phyloP scores from a whole-genome alignment of 306 rosid species.

The Spatholobus suberectus region DNA sequence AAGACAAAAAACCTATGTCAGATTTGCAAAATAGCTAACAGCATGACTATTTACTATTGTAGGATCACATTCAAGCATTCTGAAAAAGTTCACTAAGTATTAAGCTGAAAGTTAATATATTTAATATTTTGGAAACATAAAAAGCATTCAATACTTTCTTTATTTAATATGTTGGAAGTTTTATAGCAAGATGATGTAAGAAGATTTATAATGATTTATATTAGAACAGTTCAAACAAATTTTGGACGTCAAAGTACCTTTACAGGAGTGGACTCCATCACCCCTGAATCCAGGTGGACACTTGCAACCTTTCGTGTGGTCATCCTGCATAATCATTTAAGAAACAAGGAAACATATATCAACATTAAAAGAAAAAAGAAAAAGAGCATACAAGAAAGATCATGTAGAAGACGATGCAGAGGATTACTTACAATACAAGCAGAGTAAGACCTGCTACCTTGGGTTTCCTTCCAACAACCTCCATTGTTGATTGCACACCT shows the following conservation, averaged over 20 bases:
- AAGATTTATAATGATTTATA: background rate
- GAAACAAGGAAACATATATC: slow-evolving; percentile 26
- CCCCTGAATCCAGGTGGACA: slow-evolving; percentile 94
- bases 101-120: background rate
- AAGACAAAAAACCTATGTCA: background rate
- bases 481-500: slow-evolving; percentile 89
- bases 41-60: background rate
- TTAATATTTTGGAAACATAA: background rate
- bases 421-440: slow-evolving; percentile 85
- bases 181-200: background rate
- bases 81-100: background rate
- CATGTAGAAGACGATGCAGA: background rate
- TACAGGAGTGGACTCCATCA: slow-evolving; percentile 75
- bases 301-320: slow-evolving; percentile 76
- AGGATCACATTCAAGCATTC: slow-evolving; percentile 22
- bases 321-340: slow-evolving; percentile 61
- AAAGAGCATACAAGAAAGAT: slow-evolving; percentile 2
- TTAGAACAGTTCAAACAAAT: slow-evolving; percentile 16
- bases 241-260: slow-evolving; percentile 56
- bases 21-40: background rate
- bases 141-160: background rate
- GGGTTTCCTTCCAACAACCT: slow-evolving; percentile 89
- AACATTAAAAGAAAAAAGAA: background rate
- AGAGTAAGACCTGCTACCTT: slow-evolving; percentile 67
- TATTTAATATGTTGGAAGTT: background rate